phyloP scores from a whole-genome alignment of 2,329 filamentous ascomycete species.

The Hypoxylon sp. region DNA sequence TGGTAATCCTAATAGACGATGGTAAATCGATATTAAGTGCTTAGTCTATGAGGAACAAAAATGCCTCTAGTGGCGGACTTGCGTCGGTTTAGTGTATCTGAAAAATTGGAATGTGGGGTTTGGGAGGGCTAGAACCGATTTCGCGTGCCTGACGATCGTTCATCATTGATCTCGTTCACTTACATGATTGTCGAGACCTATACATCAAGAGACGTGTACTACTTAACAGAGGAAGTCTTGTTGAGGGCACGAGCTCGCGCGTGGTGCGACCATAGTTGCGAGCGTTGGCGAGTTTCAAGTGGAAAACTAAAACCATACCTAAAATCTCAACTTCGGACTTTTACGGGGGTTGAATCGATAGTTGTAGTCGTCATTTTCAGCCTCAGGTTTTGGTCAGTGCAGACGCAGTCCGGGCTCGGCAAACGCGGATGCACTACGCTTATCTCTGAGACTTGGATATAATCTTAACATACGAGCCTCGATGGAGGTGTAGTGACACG shows the following conservation, averaged over 20 bases:
- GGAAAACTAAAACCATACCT: constrained; percentile 6
- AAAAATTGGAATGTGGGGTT: constrained; percentile 27
- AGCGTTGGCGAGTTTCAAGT: not conserved
- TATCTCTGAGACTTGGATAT: constrained; percentile 26
- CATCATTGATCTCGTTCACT: constrained; percentile 24
- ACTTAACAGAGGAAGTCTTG: not conserved
- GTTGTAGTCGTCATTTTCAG: constrained; percentile 26
- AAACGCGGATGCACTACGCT: constrained; percentile 35
- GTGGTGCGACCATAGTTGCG: constrained; percentile 3
- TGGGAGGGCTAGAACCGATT: constrained; percentile 34
- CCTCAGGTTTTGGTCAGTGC: constrained; percentile 18
- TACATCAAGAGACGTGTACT: not conserved
- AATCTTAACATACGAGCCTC: constrained; percentile 45
- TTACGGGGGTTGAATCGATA: constrained; percentile 13
- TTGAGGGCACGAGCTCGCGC: not conserved
- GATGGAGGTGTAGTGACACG: constrained; percentile 38
- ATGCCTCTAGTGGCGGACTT: not conserved
- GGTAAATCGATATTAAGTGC: too few relatives aligned
- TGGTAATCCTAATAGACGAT: not conserved
- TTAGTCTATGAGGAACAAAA: not conserved
- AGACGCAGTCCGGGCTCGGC: constrained; percentile 26
- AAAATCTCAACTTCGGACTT: constrained; percentile 16
- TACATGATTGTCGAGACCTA: constrained; percentile 14
- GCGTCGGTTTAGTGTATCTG: not conserved
- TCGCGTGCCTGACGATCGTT: constrained; percentile 43